Evolutionary conservation across 2,329 filamentous ascomycete genomes (phyloP).

Genomic region (Coniochaeta prunicola): DNA sequence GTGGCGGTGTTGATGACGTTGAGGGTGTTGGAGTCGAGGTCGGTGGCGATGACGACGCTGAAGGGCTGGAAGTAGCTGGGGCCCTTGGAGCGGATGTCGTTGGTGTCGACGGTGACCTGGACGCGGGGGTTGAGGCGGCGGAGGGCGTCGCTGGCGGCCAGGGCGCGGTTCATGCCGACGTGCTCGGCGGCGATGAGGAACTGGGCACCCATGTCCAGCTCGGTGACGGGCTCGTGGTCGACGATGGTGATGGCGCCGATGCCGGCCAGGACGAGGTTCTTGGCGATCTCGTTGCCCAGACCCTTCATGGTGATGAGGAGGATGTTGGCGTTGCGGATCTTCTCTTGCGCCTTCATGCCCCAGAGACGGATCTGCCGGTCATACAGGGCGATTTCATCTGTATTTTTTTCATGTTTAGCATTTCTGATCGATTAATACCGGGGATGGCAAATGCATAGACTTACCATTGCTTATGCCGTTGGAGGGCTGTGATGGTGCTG

Average conservation of each 20-base stretch:
- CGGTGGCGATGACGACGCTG: conserved; percentile 84
- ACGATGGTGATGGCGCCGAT: conserved; percentile 85
- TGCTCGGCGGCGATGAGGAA: conserved; percentile 68
- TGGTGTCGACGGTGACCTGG: conserved; percentile 61
- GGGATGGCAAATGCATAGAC: neutral
- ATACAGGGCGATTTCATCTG: conserved; percentile 94
- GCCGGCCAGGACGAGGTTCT: conserved; percentile 92
- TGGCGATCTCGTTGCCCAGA: conserved; percentile 89
- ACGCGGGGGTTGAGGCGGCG: conserved; percentile 88
- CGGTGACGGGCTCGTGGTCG: conserved; percentile 67
- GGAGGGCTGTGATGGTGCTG: conserved; percentile 2
- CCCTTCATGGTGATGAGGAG: conserved; percentile 83
- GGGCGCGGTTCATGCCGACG: conserved; percentile 76
- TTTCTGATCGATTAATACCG: neutral
- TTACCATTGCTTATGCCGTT: conserved; percentile 10
- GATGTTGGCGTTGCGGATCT: conserved; percentile 82
- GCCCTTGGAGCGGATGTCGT: conserved; percentile 58
- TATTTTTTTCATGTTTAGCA: neutral
- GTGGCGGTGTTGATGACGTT: conserved; percentile 80
- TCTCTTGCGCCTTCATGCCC: conserved; percentile 92
- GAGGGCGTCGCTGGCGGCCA: conserved; percentile 70
- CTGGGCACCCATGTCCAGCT: conserved; percentile 73
- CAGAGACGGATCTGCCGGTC: conserved; percentile 96
- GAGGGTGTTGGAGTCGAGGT: conserved; percentile 69
- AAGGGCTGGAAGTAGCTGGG: conserved; percentile 71